Evolutionary conservation across 2,329 filamentous ascomycete species (phyloP).

Genomic region (Camptophora hylomeconis): DNA sequence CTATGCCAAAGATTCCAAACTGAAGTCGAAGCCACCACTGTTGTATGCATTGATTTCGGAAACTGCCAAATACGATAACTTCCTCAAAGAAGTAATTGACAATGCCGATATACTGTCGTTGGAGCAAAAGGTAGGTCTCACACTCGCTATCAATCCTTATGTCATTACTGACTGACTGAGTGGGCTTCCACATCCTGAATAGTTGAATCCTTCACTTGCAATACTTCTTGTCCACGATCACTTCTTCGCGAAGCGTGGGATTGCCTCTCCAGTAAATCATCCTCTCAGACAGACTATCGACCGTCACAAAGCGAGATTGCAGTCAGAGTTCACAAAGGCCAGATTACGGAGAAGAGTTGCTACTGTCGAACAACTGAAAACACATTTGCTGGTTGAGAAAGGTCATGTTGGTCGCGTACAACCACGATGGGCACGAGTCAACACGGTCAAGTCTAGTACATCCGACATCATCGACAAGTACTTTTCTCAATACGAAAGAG

Average conservation of each 20-base stretch:
- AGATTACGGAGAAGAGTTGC: constrained; percentile 59
- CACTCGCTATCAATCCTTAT: constrained; percentile 1
- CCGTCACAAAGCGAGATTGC: constrained; percentile 67
- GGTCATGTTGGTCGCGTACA: constrained; percentile 39
- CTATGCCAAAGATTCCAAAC: constrained; percentile 54
- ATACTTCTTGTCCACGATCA: constrained; percentile 79
- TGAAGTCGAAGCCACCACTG: constrained; percentile 68
- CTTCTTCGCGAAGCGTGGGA: constrained; percentile 65
- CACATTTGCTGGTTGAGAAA: constrained; percentile 23
- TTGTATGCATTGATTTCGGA: constrained; percentile 80
- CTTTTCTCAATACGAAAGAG: constrained; percentile 50
- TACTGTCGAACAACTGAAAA: constrained; percentile 50
- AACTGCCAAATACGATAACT: constrained; percentile 75
- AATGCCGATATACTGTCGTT: constrained; percentile 59
- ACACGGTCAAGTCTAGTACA: constrained; percentile 60
- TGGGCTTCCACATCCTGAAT: constrained; percentile 13
- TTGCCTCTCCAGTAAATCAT: constrained; percentile 68
- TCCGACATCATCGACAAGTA: constrained; percentile 61
- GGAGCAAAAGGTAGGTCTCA: constrained; percentile 62
- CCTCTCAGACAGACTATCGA: constrained; percentile 63
- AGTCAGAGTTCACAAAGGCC: constrained; percentile 69
- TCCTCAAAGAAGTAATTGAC: constrained; percentile 85
- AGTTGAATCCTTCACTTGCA: constrained; percentile 71
- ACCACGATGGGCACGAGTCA: constrained; percentile 87
- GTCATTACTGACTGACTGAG: constrained; percentile 27